These are phyloP conservation scores for Triticum aestivum DNA, from an alignment of 176 grass and related monocot species.

Conservation along the genomic window DNA sequence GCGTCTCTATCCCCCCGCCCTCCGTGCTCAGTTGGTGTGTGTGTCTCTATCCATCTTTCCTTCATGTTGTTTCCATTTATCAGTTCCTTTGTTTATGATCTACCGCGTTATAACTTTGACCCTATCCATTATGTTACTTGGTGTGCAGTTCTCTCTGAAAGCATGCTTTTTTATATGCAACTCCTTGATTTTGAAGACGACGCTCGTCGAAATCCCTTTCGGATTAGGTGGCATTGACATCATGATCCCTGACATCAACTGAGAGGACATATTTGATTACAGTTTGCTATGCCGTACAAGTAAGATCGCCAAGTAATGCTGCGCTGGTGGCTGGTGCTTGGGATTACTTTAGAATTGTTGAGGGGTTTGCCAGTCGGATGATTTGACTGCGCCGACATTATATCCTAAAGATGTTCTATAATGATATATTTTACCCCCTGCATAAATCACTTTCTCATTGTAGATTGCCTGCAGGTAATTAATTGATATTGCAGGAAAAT, in stretches of 20 bases:
- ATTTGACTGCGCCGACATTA: background rate
- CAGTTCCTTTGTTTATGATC: background rate
- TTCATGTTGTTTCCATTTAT: conserved; percentile 3
- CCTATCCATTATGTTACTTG: background rate
- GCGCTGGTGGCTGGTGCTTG: background rate
- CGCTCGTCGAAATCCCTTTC: background rate
- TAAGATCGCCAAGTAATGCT: background rate
- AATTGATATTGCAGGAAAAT: background rate
- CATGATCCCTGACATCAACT: background rate
- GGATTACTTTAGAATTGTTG: background rate
- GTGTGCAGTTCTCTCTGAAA: background rate
- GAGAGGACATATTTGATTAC: background rate
- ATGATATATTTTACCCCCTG: background rate
- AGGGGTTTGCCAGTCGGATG: background rate
- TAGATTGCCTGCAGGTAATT: background rate
- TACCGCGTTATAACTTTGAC: background rate
- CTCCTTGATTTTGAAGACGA: conserved; percentile 16
- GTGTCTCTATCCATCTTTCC: background rate
- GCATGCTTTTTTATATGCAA: background rate
- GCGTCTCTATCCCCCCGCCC: background rate
- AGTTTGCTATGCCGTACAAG: background rate
- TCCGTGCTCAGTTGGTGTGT: background rate
- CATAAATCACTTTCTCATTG: background rate
- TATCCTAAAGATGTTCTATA: background rate
- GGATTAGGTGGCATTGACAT: conserved; percentile 14